These are phyloP conservation scores for Fusarium subtropicale DNA, from an alignment of 2,329 filamentous ascomycete species.

Conservation along the genomic window DNA sequence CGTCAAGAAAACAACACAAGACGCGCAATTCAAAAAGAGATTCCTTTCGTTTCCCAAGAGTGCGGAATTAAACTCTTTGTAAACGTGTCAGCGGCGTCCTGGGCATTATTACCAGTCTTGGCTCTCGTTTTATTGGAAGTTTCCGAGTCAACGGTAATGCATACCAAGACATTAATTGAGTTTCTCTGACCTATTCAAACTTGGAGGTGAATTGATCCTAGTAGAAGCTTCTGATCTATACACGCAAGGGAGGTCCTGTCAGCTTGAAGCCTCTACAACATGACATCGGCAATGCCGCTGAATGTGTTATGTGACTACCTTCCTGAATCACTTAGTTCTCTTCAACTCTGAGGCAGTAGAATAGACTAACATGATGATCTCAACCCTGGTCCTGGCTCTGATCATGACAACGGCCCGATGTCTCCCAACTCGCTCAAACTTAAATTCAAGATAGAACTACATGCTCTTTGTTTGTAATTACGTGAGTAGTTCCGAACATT, in stretches of 20 bases:
- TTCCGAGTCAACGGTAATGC: neutral
- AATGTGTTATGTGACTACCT: conserved; percentile 20
- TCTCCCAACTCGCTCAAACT: neutral
- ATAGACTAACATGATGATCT: conserved; percentile 9
- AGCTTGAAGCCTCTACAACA: neutral
- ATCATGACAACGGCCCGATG: conserved; percentile 16
- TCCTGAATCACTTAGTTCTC: conserved; percentile 9
- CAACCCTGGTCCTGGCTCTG: conserved; percentile 21
- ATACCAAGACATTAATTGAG: neutral
- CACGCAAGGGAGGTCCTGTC: neutral
- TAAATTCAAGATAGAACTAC: neutral
- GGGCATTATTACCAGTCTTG: conserved; percentile 10
- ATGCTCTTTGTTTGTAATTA: neutral
- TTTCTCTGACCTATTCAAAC: neutral
- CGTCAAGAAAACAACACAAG: conserved; percentile 31
- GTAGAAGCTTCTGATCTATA: neutral
- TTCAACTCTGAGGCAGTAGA: neutral
- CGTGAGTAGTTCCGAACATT: neutral
- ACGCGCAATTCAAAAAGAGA: neutral
- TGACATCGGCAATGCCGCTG: neutral
- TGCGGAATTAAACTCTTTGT: conserved; percentile 25
- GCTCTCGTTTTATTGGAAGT: conserved; percentile 1
- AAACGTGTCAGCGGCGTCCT: conserved; percentile 40
- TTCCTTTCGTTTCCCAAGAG: neutral
- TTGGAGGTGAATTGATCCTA: neutral